Percentiles rank a stretch among this genome's conserved stretches.
These are phyloP conservation scores for Blumeriella jaapii DNA, from an alignment of 2,329 filamentous ascomycete species.

Conservation along the genomic window DNA sequence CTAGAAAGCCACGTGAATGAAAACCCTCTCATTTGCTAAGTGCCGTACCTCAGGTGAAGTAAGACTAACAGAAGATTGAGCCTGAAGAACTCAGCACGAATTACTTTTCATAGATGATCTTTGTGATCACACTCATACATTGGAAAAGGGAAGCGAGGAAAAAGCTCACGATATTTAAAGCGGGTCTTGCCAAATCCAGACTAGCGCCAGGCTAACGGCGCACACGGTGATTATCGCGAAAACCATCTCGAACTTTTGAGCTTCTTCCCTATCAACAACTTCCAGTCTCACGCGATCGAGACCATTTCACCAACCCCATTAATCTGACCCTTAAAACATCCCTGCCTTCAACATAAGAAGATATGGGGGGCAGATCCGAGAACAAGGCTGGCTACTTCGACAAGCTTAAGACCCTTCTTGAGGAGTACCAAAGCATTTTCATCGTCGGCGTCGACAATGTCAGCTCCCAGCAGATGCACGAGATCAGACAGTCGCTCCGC, in stretches of 20 bases:
- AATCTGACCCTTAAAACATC: slow-evolving; percentile 82
- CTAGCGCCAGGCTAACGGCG: no score
- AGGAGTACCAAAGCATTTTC: slow-evolving; percentile 97
- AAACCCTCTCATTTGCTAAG: background rate
- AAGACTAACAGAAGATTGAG: no score
- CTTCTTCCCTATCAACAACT: slow-evolving; percentile 3
- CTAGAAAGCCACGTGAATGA: no score
- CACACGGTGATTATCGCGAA: no score
- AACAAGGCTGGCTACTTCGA: slow-evolving; percentile 98
- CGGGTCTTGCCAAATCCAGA: no score
- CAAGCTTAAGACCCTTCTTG: slow-evolving; percentile 95
- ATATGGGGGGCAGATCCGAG: slow-evolving; percentile 94
- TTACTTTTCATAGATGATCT: no score
- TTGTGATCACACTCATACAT: no score
- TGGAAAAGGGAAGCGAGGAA: no score
- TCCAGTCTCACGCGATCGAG: slow-evolving; percentile 11
- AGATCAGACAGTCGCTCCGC: slow-evolving; percentile 89
- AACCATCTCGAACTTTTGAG: background rate
- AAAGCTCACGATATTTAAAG: slow-evolving; percentile 6
- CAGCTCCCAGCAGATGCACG: slow-evolving; percentile 99
- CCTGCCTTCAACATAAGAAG: slow-evolving; percentile 91
- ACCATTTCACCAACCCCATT: slow-evolving; percentile 15
- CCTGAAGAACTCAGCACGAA: no score
- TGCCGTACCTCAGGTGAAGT: no score
- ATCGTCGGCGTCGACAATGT: slow-evolving; percentile 99